These are phyloP conservation scores for Nematodospora anomalae DNA, from an alignment of 1,139 yeast genomes.

Conservation along the genomic window DNA sequence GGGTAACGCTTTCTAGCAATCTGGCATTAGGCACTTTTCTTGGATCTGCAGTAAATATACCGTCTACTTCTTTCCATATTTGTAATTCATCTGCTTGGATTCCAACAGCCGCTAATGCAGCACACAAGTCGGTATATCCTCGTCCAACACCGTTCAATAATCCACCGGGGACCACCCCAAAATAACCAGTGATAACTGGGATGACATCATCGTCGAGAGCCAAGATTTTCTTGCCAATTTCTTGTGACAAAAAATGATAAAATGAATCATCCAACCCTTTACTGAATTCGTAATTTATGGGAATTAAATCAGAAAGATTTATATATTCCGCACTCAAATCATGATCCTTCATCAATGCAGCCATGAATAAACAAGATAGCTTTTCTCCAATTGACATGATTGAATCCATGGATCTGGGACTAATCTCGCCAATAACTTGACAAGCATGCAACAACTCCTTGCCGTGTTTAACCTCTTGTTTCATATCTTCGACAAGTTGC, in stretches of 20 bases:
- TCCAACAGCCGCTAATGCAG: slow-evolving; percentile 94
- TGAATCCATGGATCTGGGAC: slow-evolving; percentile 82
- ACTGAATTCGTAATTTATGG: slow-evolving; percentile 54
- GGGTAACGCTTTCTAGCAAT: slow-evolving; percentile 82
- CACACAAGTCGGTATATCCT: slow-evolving; percentile 96
- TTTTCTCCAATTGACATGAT: slow-evolving; percentile 95
- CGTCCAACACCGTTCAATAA: slow-evolving; percentile 89
- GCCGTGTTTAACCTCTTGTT: slow-evolving; percentile 65
- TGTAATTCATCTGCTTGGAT: slow-evolving; percentile 89
- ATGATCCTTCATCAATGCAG: slow-evolving; percentile 77
- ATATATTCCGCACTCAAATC: slow-evolving; percentile 77
- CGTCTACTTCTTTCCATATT: slow-evolving; percentile 98
- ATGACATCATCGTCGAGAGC: slow-evolving; percentile 50
- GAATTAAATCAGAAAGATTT: slow-evolving; percentile 73
- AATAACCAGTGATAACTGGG: slow-evolving; percentile 94
- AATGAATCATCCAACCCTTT: slow-evolving; percentile 65
- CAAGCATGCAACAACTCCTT: slow-evolving; percentile 79
- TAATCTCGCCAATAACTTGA: slow-evolving; percentile 86
- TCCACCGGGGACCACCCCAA: slow-evolving; percentile 94
- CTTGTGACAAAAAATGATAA: slow-evolving; percentile 60
- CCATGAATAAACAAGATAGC: slow-evolving; percentile 83
- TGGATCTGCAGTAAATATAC: slow-evolving; percentile 98
- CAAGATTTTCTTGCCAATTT: slow-evolving; percentile 56
- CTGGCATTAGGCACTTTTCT: slow-evolving; percentile 91
- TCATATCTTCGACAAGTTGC: slow-evolving; percentile 56